A percentile compares a stretch with the other conserved stretches of the same genome.
phyloP scores from a whole-genome alignment of 176 grass and related monocot genomes.

The Aegilops speltoides region DNA sequence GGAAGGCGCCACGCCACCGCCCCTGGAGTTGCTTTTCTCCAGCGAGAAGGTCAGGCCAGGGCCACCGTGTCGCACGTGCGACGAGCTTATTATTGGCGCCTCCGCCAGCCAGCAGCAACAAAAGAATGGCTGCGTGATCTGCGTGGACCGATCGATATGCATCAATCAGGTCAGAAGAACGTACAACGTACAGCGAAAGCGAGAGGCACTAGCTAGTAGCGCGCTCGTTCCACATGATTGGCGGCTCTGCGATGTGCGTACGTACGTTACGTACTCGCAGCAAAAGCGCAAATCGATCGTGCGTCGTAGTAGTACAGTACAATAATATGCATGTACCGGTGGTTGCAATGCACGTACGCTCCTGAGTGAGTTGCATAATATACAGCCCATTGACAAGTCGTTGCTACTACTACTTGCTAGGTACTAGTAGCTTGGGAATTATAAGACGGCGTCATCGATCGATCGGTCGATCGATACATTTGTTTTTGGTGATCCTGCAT shows the following conservation, averaged over 20 bases:
- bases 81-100: neutral
- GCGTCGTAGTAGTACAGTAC: neutral
- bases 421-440: neutral
- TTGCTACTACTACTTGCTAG: neutral
- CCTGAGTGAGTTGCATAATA: neutral
- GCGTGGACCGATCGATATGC: neutral
- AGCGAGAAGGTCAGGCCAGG: neutral
- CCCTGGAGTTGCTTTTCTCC: neutral
- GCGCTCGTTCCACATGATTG: slow-evolving; percentile 8
- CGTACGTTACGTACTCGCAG: no score
- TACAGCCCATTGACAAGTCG: neutral
- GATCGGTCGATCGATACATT: neutral
- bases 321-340: neutral
- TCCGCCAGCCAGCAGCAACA: neutral
- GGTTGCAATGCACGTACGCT: neutral
- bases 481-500: neutral
- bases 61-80: slow-evolving; percentile 40
- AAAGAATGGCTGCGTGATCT: neutral
- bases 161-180: neutral
- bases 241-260: neutral
- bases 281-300: neutral
- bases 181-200: neutral
- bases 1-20: neutral
- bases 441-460: neutral
- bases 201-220: neutral